Percentiles rank a stretch among this genome's conserved stretches.
phyloP scores from a whole-genome alignment of 2,329 filamentous ascomycete genomes.

The Monilinia vaccinii-corymbosi region DNA sequence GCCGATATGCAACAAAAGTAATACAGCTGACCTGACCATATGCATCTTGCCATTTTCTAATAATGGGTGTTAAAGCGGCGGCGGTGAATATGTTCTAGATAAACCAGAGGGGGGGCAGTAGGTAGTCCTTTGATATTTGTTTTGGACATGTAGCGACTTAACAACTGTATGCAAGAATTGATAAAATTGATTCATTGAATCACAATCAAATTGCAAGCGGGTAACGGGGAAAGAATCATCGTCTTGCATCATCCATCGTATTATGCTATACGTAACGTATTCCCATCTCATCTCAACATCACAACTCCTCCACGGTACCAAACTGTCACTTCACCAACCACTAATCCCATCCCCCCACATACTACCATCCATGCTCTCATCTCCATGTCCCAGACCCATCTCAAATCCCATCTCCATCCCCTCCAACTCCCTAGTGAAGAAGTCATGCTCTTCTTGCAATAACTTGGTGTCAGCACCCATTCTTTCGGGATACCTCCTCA shows the following conservation, averaged over 20 bases:
- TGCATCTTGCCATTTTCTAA: not conserved
- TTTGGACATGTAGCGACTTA: not conserved
- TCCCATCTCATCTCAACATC: not conserved
- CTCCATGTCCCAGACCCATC: conserved; percentile 19
- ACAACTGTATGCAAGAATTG: not conserved
- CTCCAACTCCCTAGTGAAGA: conserved; percentile 70
- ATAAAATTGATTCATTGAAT: not conserved
- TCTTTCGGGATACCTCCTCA: conserved; percentile 70
- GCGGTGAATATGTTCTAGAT: not conserved
- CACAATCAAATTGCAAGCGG: not conserved
- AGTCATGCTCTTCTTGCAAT: conserved; percentile 66
- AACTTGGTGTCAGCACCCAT: conserved; percentile 50
- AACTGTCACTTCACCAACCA: not conserved
- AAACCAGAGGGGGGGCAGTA: not conserved
- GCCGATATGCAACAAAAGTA: not conserved
- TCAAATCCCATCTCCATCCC: conserved; percentile 47
- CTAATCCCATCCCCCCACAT: conserved; percentile 5
- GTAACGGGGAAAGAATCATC: not conserved
- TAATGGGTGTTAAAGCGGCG: no score
- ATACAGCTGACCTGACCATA: no score
- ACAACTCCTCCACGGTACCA: not conserved
- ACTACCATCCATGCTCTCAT: conserved; percentile 7
- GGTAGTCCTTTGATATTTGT: not conserved
- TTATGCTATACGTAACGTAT: not conserved
- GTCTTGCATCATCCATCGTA: not conserved